phyloP scores from a whole-genome alignment of 805 yeast genomes.

The Maudiozyma barnettii region DNA sequence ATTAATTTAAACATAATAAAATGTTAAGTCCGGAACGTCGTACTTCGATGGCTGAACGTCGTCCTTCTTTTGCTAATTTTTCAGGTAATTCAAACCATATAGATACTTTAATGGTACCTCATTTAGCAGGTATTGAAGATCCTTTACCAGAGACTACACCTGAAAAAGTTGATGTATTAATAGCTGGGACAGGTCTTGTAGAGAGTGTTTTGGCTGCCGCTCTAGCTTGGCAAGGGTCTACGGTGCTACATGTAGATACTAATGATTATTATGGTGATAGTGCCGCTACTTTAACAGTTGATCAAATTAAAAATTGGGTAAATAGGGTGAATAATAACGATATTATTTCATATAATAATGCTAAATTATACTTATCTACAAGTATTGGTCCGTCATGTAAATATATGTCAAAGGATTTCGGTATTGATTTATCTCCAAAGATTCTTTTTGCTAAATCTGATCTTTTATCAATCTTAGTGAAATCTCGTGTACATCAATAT shows the following conservation, averaged over 20 bases:
- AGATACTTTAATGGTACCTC: constrained; percentile 42
- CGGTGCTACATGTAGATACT: constrained; percentile 79
- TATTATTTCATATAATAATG: constrained; percentile 46
- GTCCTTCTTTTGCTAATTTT: constrained; percentile 39
- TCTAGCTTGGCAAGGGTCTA: constrained; percentile 96
- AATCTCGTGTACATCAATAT: constrained; percentile 82
- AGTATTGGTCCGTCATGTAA: constrained; percentile 30
- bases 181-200: constrained; percentile 86
- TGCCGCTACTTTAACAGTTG: constrained; percentile 75
- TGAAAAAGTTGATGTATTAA: constrained; percentile 75
- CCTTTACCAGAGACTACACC: constrained; percentile 54
- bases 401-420: constrained; percentile 62
- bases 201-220: constrained; percentile 90
- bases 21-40: constrained; percentile 37
- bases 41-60: constrained; percentile 59
- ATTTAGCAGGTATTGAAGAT: constrained; percentile 67
- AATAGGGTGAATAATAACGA: constrained; percentile 46
- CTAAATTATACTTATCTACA: constrained; percentile 71
- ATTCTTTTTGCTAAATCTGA: constrained; percentile 87
- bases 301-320: constrained; percentile 80
- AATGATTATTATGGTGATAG: constrained; percentile 85
- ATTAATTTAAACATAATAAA: background rate
- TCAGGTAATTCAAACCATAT: constrained; percentile 8
- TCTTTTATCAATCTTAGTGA: constrained; percentile 63
- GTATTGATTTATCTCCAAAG: constrained; percentile 81